These are phyloP conservation scores for Colletotrichum echinochloae DNA, from an alignment of 2,329 filamentous ascomycete genomes.

Conservation along the genomic window DNA sequence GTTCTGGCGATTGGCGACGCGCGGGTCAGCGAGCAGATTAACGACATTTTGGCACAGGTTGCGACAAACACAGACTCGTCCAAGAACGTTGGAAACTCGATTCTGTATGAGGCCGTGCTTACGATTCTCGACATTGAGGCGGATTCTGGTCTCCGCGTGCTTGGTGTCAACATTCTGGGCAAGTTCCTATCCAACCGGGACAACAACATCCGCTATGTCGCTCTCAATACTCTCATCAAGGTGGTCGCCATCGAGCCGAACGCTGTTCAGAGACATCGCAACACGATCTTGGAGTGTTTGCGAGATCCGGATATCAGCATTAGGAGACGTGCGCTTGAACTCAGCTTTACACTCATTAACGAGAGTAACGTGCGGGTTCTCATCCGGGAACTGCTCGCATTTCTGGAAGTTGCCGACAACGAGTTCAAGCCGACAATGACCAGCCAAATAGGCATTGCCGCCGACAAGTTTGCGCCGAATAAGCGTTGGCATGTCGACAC, in stretches of 20 bases:
- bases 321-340: constrained; percentile 90
- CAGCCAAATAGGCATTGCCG: constrained; percentile 95
- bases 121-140: constrained; percentile 99
- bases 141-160: constrained; percentile 90
- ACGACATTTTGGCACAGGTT: constrained; percentile 97
- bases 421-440: constrained; percentile 99
- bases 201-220: constrained; percentile 99
- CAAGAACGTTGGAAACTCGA: constrained; percentile 98
- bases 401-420: constrained; percentile 96
- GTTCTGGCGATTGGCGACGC: constrained; percentile 89
- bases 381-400: constrained; percentile 91
- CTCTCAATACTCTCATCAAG: constrained; percentile 96
- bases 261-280: constrained; percentile 94
- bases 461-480: constrained; percentile 94
- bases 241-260: constrained; percentile 98
- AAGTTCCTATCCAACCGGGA: constrained; percentile 99
- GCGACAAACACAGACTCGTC: constrained; percentile 98
- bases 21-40: constrained; percentile 94
- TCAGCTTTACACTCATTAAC: constrained; percentile 98
- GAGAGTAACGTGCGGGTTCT: constrained; percentile 95
- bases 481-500: constrained; percentile 99
- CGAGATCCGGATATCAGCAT: constrained; percentile 99
- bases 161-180: constrained; percentile 97
- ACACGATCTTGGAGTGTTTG: constrained; percentile 96
- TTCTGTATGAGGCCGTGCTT: constrained; percentile 95